Base-by-base conservation (phyloP, 768 basidiomycete species). In the Xanthoconium purpureum region DNA sequence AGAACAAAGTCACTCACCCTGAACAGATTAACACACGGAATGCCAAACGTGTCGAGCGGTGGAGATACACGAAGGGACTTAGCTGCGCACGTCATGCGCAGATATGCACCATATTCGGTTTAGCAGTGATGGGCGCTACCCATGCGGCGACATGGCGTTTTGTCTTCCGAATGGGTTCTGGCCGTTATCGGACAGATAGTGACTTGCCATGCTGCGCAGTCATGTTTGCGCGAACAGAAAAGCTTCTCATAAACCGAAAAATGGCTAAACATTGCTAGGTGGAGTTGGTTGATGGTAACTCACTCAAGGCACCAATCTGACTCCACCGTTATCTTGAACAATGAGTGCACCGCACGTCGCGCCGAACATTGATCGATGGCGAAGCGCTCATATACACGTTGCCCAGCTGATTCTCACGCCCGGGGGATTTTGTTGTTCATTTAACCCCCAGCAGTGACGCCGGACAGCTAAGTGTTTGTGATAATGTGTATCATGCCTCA, bases 301-400 rank as follows among this genome's bases (percentile, higher is more conserved):
- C 53, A 39, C 53, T 15, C 30, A 32, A 51, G 52, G 38, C 50
- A 42, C 28, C 20, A 13, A 20, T 13, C 33, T 3, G n/a, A 11
- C 12, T 17, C 17, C 24, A 17, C 36, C 24, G 28, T 55, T 56
- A 56, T 56, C 55, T 56, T 35, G 14, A n/a, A n/a, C n/a, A n/a
- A n/a, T n/a, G n/a, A 5, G 7, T 7, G 29, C 29, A 5, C n/a
- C 24, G 36, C 18, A 45, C 8, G 28, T 32, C 8, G 36, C 6
- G 45, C 24, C 28, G 29, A 37, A 32, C 1, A 32, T 46, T 38
- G 28, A 60, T 55, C 40, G 39, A 45, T 28, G 49, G 35, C 49
- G 50, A 44, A 35, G 40, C 46, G 42, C 36, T 39, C 46, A 45
- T 37, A 45, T 40, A 12, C 46, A n/a, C 36, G 46, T 29, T 35